A percentile compares a stretch with the other conserved stretches of the same genome.
Evolutionary conservation across 441 rosid species (phyloP).

Genomic region (Dalechampia spathulata): DNA sequence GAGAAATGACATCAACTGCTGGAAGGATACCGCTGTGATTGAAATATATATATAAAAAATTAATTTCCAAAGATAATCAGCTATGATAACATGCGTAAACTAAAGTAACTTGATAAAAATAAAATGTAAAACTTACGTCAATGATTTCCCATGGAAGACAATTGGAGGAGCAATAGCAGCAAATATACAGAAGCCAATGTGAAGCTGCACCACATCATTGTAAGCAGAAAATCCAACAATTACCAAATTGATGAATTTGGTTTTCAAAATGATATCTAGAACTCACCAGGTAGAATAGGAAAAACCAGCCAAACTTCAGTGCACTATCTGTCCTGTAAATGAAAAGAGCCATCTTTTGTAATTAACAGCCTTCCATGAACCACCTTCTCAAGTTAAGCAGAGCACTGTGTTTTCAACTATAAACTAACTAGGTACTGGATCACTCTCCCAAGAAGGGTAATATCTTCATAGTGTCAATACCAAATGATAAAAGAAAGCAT

Average conservation of each 20-base stretch:
- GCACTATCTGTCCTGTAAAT: constrained; percentile 85
- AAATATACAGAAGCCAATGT: constrained; percentile 78
- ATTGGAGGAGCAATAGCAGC: constrained; percentile 96
- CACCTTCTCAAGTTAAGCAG: background rate
- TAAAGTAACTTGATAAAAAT: background rate
- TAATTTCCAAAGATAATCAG: constrained; percentile 3
- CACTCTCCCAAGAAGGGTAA: background rate
- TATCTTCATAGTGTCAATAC: background rate
- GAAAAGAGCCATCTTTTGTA: background rate
- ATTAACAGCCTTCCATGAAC: background rate
- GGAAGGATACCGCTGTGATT: constrained; percentile 83
- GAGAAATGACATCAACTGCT: constrained; percentile 69
- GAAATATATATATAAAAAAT: constrained; percentile 7
- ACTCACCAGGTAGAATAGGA: constrained; percentile 90
- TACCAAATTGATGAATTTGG: background rate
- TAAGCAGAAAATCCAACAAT: constrained; percentile 2
- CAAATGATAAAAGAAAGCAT: background rate
- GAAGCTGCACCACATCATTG: constrained; percentile 45
- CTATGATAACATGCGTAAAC: background rate
- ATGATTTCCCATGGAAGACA: constrained; percentile 80
- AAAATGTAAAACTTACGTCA: constrained; percentile 60
- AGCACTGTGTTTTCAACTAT: background rate
- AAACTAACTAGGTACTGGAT: background rate
- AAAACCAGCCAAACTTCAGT: constrained; percentile 82
- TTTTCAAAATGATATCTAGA: constrained; percentile 1